Evolutionary conservation across 1,139 yeast species (phyloP), one percentile per base, ranked within the genome.

Genomic region (Magnusiomyces paraingens): DNA sequence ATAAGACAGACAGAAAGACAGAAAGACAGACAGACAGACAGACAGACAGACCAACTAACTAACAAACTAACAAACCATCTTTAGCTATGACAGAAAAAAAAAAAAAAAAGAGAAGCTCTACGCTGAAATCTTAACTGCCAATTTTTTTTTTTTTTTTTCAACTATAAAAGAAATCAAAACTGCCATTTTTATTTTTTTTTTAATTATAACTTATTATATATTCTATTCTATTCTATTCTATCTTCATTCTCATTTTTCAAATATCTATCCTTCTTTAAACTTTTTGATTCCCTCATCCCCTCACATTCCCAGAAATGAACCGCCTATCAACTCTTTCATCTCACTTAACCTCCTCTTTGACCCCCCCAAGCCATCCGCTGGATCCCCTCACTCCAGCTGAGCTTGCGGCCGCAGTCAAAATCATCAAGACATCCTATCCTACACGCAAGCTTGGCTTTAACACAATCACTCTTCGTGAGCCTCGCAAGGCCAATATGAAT

Each of bases 401-500:
- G 71, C 76, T 75, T 62, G 67, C 72, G 59, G 73, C 75, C 12
- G 75, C 73, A 39, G 74, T 79, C 18, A 64, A 64, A 38, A 64
- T 77, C 46, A 71, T 80, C 57, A 76, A 73, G 66, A 66, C 69
- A 29, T 61, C 74, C 56, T 79, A 72, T 61, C 64, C 73, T 45
- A 80, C 77, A 21, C 71, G 69, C 57, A 57, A 62, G 11, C 70
- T 83, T 57, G 66, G 75, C 45, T 85, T 84, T 76, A 86, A 85
- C 69, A 83, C 88, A 36, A 75, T 86, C 59, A 81, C 90, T 29
- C 73, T 86, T 57, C 77, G 80, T 65, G 94, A 86, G 70, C 93
- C 93, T 55, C 70, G 81, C 57, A 85, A 84, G 70, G 73, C 72
- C 54, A 80, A 79, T 8, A 82, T 76, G 69, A 76, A 81, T 59